Evolutionary conservation across 164 flowering plant genomes (phyloP), one percentile per base, ranked within the genome.

Genomic region (Magnolia changhungtana): DNA sequence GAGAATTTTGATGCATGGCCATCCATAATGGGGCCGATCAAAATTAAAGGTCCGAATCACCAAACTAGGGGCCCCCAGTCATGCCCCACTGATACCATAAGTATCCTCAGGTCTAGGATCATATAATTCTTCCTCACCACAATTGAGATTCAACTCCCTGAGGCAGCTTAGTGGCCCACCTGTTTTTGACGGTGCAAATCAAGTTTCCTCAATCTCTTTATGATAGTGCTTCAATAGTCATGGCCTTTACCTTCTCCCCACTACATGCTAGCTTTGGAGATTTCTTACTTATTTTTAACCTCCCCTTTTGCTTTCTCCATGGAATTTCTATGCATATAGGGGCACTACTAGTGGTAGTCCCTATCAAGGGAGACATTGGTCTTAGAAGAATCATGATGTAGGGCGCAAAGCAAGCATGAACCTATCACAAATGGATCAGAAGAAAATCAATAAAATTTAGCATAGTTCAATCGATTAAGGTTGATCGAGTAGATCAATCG

Each of bases 171-270:
- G 63, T 71, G 63, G 51, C 55, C 37, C 45, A 37, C 23, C 29
- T 64, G 24, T 20, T 29, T 77, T 79, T 76, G 77, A 79, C 73
- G 85, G 85, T 82, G 80, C 73, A 64, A n/a, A 71, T 45, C 31
- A 75, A 75, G 67, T 77, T 71, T 71, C 73, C 67, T 37, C 67
- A 49, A 7, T 52, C 64, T 52, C 75, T 77, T 80, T 77, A 72
- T 77, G 65, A 19, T 63, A 78, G 79, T 83, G 85, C 78, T 76
- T 61, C 77, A 73, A 73, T 29, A 61, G 19, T 21, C 50, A 21
- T 20, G 58, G 72, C n/a, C 23, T 68, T 7, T 68, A 50, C 71
- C n/a, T 68, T 29, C 71, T 49, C 72, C 5, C 16, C 68, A 63
- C 8, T 63, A 18, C 64, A 18, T 71, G 27, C 74, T 24, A 72